Evolutionary conservation across 1,284 basidiomycete species (phyloP).

Genomic region (Boletus smithii): DNA sequence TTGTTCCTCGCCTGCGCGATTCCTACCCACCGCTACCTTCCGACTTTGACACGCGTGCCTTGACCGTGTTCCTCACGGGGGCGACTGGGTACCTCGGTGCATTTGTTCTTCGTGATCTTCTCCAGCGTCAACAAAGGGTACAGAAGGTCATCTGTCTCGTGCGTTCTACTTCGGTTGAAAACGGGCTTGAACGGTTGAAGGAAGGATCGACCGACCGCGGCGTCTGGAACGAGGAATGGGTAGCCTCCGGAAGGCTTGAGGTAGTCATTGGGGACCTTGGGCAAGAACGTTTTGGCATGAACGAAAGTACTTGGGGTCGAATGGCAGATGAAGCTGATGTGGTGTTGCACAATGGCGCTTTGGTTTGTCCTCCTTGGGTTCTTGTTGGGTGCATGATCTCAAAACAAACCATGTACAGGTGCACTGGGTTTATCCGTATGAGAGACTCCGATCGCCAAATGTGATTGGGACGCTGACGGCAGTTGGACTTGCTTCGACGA

Average conservation of each 20-base stretch:
- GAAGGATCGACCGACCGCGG: conserved; percentile 80
- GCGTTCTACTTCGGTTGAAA: conserved; percentile 64
- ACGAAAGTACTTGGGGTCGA: conserved; percentile 61
- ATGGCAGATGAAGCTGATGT: conserved; percentile 78
- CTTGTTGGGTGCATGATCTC: not conserved
- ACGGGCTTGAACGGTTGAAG: conserved; percentile 70
- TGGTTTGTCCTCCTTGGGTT: conserved; percentile 53
- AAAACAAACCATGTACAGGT: conserved; percentile 49
- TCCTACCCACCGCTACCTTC: conserved; percentile 57
- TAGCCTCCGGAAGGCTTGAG: conserved; percentile 65
- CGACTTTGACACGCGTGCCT: conserved; percentile 49
- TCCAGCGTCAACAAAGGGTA: conserved; percentile 61
- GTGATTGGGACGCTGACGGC: conserved; percentile 87
- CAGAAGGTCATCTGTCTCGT: conserved; percentile 91
- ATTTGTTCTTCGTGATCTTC: conserved; percentile 84
- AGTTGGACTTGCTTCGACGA: conserved; percentile 73
- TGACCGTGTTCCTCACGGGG: conserved; percentile 93
- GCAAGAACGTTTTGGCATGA: conserved; percentile 74
- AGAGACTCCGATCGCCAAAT: conserved; percentile 88
- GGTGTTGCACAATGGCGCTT: conserved; percentile 92
- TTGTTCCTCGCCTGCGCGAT: conserved; percentile 58
- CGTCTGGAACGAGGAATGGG: conserved; percentile 94
- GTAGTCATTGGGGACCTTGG: conserved; percentile 89
- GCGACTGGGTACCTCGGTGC: conserved; percentile 97
- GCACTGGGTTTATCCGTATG: conserved; percentile 99